Evolutionary conservation across 2,329 filamentous ascomycete genomes (phyloP), one percentile per base, ranked within the genome.

Genomic region (Arthroderma sp.): DNA sequence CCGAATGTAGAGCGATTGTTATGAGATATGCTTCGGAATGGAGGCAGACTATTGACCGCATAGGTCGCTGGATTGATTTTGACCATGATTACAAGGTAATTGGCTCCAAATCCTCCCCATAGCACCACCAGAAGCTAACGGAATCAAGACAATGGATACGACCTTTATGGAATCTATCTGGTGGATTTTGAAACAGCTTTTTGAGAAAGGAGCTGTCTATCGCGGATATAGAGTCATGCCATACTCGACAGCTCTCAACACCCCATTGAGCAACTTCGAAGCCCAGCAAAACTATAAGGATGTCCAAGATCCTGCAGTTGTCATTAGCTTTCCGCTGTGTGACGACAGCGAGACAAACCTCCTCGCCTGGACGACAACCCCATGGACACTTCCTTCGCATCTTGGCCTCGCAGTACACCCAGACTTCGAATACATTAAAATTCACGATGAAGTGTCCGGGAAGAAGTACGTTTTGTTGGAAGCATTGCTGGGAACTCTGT

Each of bases 21-120:
- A 94, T 95, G 86, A 78, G 84, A 57, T 95, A 83, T 61, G 79
- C 86, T 7, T 65, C 73, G 10, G 89, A 95, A 63, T 96, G 89
- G 89, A 78, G 86, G 56, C 69, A 79, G 51, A 94, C 86, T 28
- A 83, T 95, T 56, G 86, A 94, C 59, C 74, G 89, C 50, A 68
- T 96, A 36, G 89, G 89, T 46, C 82, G 89, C 47, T 96, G 89
- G 89, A 91, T 95, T 56, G 89, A 95, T 66, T 95, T 96, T 56
- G 89, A 96, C 65, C 91, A 94, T 56, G 86, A 95, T 63, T 95
- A 94, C 72, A 94, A 94, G 78, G 80, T 80, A 57, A 15, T 57
- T 44, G 29, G 22, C 27, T 9, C 28, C 41, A 36, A 22, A 9
- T 10, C 33, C 27, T 9, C 5, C 10, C 7, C 30, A 11, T 36